These are phyloP conservation scores for Pleodorina starrii DNA, from an alignment of 139 green algal species.

Conservation along the genomic window DNA sequence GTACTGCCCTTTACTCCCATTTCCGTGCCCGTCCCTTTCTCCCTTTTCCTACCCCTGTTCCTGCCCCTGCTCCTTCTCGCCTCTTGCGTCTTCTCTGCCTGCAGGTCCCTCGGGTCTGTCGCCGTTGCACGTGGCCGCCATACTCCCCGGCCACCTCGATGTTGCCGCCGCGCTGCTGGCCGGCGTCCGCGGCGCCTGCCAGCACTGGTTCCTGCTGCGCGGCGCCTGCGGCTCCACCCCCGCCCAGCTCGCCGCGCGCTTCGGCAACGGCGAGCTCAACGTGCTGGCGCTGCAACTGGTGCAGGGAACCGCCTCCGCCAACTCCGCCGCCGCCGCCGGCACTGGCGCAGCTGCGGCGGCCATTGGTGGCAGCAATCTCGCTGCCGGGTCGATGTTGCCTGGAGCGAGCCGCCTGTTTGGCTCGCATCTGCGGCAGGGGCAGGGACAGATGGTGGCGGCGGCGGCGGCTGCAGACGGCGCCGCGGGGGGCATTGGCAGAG, in stretches of 20 bases:
- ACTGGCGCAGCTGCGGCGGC: no score
- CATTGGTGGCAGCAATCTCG: no score
- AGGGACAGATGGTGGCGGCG: not conserved
- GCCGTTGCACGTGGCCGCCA: slow-evolving; percentile 35
- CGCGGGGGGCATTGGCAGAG: no score
- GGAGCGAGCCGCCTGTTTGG: no score
- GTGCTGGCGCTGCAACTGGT: not conserved
- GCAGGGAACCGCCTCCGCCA: not conserved
- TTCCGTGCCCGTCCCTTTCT: not conserved
- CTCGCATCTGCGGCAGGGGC: no score
- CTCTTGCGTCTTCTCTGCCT: not conserved
- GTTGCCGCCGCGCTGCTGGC: not conserved
- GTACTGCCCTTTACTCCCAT: no score
- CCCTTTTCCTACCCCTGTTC: not conserved
- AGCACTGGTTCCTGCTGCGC: not conserved
- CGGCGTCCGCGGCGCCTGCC: not conserved
- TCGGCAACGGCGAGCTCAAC: not conserved
- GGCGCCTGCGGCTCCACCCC: not conserved
- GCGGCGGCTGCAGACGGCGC: not conserved
- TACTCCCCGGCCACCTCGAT: not conserved
- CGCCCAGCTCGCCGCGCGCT: not conserved
- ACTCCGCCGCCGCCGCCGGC: not conserved
- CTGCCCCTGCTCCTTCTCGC: not conserved
- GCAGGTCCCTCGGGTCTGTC: slow-evolving; percentile 25
- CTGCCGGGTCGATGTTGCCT: no score